A percentile compares a stretch with the other conserved stretches of the same genome.
Evolutionary conservation across 352 stramenopile species (phyloP).

Genomic region (Globisporangium cylindrosporum): DNA sequence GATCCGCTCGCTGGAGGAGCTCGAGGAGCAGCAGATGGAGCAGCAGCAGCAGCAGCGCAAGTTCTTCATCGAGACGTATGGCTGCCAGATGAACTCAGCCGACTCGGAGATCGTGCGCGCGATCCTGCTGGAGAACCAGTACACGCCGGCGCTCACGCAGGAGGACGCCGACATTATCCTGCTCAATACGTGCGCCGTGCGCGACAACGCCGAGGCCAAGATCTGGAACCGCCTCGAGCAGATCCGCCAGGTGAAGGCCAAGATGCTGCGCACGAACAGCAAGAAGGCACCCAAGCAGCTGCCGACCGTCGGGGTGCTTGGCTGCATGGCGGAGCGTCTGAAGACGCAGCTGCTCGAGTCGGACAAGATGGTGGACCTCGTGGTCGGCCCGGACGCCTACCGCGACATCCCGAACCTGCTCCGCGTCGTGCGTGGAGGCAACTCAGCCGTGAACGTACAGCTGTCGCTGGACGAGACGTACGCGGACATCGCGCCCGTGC

Average conservation of each 20-base stretch:
- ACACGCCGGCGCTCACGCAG: constrained; percentile 52
- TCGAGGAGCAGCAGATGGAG: constrained; percentile 27
- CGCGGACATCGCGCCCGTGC: constrained; percentile 95
- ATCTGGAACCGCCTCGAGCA: constrained; percentile 86
- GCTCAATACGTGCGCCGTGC: constrained; percentile 99
- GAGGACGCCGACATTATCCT: constrained; percentile 93
- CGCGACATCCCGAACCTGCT: constrained; percentile 96
- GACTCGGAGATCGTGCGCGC: constrained; percentile 98
- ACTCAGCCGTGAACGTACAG: constrained; percentile 92
- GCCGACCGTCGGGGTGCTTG: constrained; percentile 94
- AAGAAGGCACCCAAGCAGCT: constrained; percentile 53
- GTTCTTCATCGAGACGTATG: constrained; percentile 95
- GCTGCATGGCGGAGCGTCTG: constrained; percentile 99
- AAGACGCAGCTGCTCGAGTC: constrained; percentile 95
- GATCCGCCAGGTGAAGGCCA: constrained; percentile 72
- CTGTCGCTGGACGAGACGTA: constrained; percentile 98
- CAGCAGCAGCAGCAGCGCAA: constrained; percentile 21
- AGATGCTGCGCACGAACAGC: constrained; percentile 50
- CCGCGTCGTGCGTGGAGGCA: constrained; percentile 71
- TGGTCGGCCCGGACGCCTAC: constrained; percentile 98
- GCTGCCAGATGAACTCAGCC: constrained; percentile 99
- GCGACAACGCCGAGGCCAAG: constrained; percentile 98
- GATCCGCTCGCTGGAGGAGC: constrained; percentile 59
- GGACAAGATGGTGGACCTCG: constrained; percentile 96
- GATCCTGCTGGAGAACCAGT: constrained; percentile 86